Evolutionary conservation across 805 yeast species (phyloP), one percentile per base, ranked within the genome.

Genomic region (Naumovozyma baii): DNA sequence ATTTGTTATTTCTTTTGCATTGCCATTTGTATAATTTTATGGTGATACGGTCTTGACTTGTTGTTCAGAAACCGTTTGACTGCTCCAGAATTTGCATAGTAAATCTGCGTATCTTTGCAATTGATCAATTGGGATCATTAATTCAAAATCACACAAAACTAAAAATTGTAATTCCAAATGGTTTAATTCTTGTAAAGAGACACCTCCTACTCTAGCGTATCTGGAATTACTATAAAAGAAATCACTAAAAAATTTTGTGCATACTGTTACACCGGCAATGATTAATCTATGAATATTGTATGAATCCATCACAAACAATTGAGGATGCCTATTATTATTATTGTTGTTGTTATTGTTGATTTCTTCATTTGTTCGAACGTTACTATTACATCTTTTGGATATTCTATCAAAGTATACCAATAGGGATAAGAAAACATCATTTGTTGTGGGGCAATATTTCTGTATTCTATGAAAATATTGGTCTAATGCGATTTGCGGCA

Each of bases 381-480:
- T 29, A 41, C 44, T 48, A 38, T 57, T 55, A 45, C 57, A 50
- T 45, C 83, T 72, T 54, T 83, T 83, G 17, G 95, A 92, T 32
- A 90, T 86, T 46, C 96, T 68, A 62, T 90, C 98, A 64, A 90
- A 86, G 60, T 90, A 92, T 19, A 92, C 96, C 52, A 90, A 68
- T 25, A 92, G 64, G 31, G 95, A 80, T 34, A 90, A 65, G 61
- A 90, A 92, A 31, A 90, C 97, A 59, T 90, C 97, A 61, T 90
- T 90, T 4, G 97, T 88, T 14, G 92, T 90, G 0, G 98, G 97
- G 60, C 98, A 90, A 63, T 92, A 92, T 62, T 88, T 88, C 57
- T 88, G 73, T 19, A 90, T 90, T 54, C 98, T 76, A 33, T 84
- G 73, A 43, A 90, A 68, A 57, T 90, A 90, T 15, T 94, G 90